Evolutionary conservation across 768 basidiomycete genomes (phyloP), one percentile per base, ranked within the genome.

Genomic region (Chiua virens): DNA sequence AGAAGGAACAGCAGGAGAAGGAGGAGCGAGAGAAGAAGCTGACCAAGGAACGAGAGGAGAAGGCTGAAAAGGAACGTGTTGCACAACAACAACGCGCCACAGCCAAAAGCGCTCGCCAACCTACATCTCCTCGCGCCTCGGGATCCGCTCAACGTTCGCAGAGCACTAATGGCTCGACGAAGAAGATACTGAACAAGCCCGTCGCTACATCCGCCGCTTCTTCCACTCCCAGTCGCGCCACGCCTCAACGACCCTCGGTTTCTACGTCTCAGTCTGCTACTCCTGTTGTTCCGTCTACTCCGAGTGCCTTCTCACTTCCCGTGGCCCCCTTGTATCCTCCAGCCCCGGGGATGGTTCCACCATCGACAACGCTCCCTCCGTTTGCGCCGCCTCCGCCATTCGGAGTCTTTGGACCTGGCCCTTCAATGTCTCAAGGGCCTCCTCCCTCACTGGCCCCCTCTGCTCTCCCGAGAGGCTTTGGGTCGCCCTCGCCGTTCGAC

Each of bases 21-120:
- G 81, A 79, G 60, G 88, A 87, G 55, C 85, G 87, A 50, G 81
- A 83, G 59, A 80, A 81, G 66, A 85, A 81, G 45, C 71, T 80
- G 50, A 77, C 79, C 47, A 85, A 79, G 58, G 86, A 86, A 67
- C 81, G 82, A 52, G 79, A 77, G 43, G 85, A 82, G 45, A 80
- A 81, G 50, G 76, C 75, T 46, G 72, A 75, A 42, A 77, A 77
- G 54, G 75, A 75, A 38, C 77, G 77, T 47, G 60, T 65, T 44
- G 65, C 62, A 40, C 77, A 78, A 56, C 76, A 76, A 57, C 81
- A 84, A 54, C 81, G 78, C 55, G 75, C 78, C 11, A 70, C 73
- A 44, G 68, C 74, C 45, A 80, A 73, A 60, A 73, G 67, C 36
- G 56, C 73, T 43, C 79, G 84, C 47, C 63, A 75, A 45, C 81